Base-by-base conservation (phyloP, 2,329 filamentous ascomycete genomes). In the Blastomyces emzantsi region DNA sequence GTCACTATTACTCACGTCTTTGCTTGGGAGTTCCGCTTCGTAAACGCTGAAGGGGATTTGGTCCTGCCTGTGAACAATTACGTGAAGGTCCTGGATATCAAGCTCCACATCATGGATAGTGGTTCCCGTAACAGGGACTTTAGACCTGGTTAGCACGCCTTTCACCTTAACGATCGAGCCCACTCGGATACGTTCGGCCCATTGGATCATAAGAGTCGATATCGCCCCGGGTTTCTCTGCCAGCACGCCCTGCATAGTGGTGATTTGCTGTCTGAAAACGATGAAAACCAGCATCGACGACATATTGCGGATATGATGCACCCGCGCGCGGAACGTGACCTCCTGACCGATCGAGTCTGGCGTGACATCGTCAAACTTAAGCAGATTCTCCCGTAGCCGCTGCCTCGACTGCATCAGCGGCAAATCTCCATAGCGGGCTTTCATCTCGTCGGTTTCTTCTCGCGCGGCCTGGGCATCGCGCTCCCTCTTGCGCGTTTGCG, bases 281-380 rank as follows among this genome's bases (percentile, higher is more conserved):
- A 96, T 79, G 75, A 96, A 96, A 70, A 91, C 90, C 43, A 96
- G 81, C 68, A 89, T 88, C 69, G 90, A 83, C 72, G 90, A 93
- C 78, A 96, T 83, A 69, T 88, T 88, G 57, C 92, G 86, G 64
- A 94, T 82, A 63, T 92, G 90, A 74, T 93, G 89, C 25, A 94
- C 80, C 43, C 90, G 83, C 45, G 87, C 88, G 51, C 85, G 85
- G 77, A 92, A 91, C 63, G 78, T 76, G 60, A 91, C 80, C 66
- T 83, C 79, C 68, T 86, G 77, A 43, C 86, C 87, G 25, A 82
- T 78, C 64, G 82, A 76, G n/a, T 77, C 76, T 3, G 77, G 72
- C 6, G 78, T 80, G 60, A 88, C 79, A 52, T 81, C 76, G 17
- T 81, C 77, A 22, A 88, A 75, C 30, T 80, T 75, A 62, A 78